Conservation (phyloP, 2,329 filamentous ascomycete genomes). For the Beauveria sp. region DNA sequence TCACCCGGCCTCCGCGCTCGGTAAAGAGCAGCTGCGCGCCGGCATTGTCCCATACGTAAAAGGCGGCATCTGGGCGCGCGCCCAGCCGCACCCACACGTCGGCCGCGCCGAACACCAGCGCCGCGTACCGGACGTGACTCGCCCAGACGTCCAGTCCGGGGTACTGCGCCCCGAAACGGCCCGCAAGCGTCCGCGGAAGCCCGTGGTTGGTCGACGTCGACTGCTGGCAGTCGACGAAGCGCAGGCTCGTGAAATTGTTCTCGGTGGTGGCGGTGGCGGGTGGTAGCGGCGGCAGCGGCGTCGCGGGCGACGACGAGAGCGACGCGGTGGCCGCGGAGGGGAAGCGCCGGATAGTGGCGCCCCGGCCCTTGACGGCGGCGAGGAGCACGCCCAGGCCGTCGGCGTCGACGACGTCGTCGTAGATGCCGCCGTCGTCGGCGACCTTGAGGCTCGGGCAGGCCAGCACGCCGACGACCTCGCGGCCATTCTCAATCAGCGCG, state of each 20-base stretch:
- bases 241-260: constrained; percentile 15
- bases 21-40: constrained; percentile 50
- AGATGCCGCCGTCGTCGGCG: constrained; percentile 26
- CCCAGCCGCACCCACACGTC: constrained; percentile 28
- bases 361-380: constrained; percentile 25
- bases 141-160: constrained; percentile 33
- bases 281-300: constrained; percentile 17
- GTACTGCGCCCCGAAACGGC: constrained; percentile 23
- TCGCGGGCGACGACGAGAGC: constrained; percentile 16
- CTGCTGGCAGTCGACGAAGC: constrained; percentile 27
- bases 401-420: constrained; percentile 26
- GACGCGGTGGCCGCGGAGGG: constrained; percentile 1
- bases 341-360: constrained; percentile 22
- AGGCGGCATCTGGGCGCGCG: constrained; percentile 13
- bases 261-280: constrained; percentile 16
- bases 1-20: constrained; percentile 46
- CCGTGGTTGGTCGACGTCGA: constrained; percentile 25
- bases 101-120: constrained; percentile 29
- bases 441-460: constrained; percentile 51
- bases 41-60: constrained; percentile 46
- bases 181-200: constrained; percentile 24
- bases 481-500: constrained; percentile 48
- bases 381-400: constrained; percentile 29
- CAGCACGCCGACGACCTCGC: constrained; percentile 50
- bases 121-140: constrained; percentile 32